A percentile compares a stretch with the other conserved stretches of the same genome.
Conservation (phyloP, 768 basidiomycete genomes). For the Botryobasidium botryosum region DNA sequence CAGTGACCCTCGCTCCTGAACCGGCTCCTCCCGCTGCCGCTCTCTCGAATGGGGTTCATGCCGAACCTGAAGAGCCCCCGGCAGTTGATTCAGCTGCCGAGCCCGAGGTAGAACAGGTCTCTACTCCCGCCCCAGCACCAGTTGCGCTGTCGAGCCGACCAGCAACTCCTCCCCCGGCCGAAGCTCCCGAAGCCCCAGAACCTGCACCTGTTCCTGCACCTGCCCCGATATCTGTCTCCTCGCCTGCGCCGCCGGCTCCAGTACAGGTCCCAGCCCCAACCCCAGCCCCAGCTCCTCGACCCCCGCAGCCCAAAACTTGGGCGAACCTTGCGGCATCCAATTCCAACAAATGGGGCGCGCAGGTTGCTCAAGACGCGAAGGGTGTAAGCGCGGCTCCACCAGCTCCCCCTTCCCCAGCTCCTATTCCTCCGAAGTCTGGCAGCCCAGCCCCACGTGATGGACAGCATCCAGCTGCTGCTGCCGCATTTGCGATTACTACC, state of each 20-base stretch:
- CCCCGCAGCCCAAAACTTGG: slow-evolving; percentile 64
- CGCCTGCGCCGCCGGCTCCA: slow-evolving; percentile 18
- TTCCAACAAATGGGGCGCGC: slow-evolving; percentile 67
- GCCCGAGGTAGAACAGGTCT: no score
- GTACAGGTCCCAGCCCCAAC: slow-evolving; percentile 20
- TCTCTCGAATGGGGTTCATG: slow-evolving; percentile 10
- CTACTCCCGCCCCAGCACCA: slow-evolving; percentile 22
- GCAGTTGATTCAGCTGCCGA: slow-evolving; percentile 20
- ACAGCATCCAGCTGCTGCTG: slow-evolving; percentile 30
- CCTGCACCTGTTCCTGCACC: slow-evolving; percentile 22
- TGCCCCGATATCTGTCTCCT: slow-evolving; percentile 25
- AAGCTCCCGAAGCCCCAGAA: slow-evolving; percentile 17
- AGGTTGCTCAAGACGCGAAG: slow-evolving; percentile 60
- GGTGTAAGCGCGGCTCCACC: slow-evolving; percentile 48
- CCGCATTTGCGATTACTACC: slow-evolving; percentile 47
- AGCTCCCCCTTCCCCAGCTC: slow-evolving; percentile 9
- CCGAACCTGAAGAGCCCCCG: slow-evolving; percentile 14
- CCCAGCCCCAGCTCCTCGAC: slow-evolving; percentile 24
- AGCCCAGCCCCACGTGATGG: neutral
- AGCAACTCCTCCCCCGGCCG: slow-evolving; percentile 14
- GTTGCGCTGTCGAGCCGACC: slow-evolving; percentile 10
- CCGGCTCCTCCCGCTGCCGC: slow-evolving; percentile 19
- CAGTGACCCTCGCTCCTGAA: slow-evolving; percentile 16
- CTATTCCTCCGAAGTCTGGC: slow-evolving; percentile 23
- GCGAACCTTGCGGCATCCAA: slow-evolving; percentile 79